Evolutionary conservation across 2,329 filamentous ascomycete genomes (phyloP).

Genomic region (Talaromyces sp.): DNA sequence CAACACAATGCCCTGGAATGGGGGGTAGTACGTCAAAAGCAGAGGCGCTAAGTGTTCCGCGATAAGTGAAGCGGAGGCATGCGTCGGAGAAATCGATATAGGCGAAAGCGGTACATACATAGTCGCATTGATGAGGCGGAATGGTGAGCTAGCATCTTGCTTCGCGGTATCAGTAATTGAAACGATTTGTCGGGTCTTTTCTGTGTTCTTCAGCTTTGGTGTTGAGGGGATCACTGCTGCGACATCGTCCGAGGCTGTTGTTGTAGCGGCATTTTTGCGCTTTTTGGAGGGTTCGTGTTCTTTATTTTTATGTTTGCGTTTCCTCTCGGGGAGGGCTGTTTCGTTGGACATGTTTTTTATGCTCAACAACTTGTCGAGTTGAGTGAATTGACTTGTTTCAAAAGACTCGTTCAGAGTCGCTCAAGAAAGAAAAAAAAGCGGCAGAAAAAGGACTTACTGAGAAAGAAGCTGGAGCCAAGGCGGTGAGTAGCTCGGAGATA

Average conservation of each 20-base stretch:
- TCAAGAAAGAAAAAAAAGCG: conserved; percentile 8
- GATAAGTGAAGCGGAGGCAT: conserved; percentile 56
- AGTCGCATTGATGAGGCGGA: conserved; percentile 74
- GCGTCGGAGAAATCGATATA: conserved; percentile 50
- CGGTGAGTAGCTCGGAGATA: conserved; percentile 7
- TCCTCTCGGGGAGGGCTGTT: conserved; percentile 35
- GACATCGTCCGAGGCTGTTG: not conserved
- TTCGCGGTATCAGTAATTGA: conserved; percentile 18
- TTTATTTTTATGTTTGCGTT: conserved; percentile 47
- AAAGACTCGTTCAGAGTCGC: not conserved
- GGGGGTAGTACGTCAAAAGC: conserved; percentile 61
- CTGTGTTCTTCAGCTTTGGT: conserved; percentile 2
- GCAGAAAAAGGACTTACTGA: conserved; percentile 7
- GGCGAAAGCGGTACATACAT: conserved; percentile 64
- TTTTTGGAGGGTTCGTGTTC: conserved; percentile 44
- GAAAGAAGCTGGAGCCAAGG: not conserved
- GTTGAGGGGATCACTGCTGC: not conserved
- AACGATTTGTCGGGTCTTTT: conserved; percentile 21
- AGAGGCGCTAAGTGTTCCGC: conserved; percentile 61
- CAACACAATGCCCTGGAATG: conserved; percentile 56
- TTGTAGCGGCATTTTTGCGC: conserved; percentile 28
- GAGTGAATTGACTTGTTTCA: not conserved
- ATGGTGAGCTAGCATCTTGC: conserved; percentile 59
- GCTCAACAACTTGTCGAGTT: not conserved
- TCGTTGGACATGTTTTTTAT: conserved; percentile 37